phyloP scores from a whole-genome alignment of 805 yeast species.

The Candida krabiensis region DNA sequence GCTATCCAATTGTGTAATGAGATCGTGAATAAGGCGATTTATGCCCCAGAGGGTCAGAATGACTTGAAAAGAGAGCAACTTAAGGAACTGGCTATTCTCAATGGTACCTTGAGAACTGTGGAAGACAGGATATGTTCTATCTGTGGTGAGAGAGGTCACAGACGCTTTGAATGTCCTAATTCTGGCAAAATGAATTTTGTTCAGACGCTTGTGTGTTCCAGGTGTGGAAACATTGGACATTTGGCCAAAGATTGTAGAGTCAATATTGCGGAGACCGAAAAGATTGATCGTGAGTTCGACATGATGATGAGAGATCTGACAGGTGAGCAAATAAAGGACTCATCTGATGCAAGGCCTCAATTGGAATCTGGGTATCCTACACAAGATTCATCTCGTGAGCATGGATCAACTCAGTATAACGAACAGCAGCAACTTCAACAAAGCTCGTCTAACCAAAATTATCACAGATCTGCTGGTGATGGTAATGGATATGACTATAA shows the following conservation, averaged over 20 bases:
- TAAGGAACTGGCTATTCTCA: conserved; percentile 86
- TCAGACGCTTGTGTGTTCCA: conserved; percentile 63
- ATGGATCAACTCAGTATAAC: too few species aligned
- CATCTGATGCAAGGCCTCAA: too few species aligned
- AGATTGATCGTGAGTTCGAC: conserved; percentile 49
- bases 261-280: conserved; percentile 22
- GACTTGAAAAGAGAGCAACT: conserved; percentile 88
- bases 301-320: conserved; percentile 51
- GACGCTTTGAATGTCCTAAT: conserved; percentile 63
- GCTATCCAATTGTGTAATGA: conserved; percentile 75
- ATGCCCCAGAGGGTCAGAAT: conserved; percentile 91
- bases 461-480: too few species aligned
- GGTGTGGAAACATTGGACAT: conserved; percentile 85
- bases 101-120: conserved; percentile 86
- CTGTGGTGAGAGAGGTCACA: conserved; percentile 70
- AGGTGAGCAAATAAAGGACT: conserved; percentile 25
- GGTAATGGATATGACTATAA: too few species aligned
- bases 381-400: too few species aligned
- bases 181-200: conserved; percentile 43
- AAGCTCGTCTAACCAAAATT: too few species aligned
- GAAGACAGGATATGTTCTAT: conserved; percentile 59
- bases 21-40: conserved; percentile 78
- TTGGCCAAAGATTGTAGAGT: conserved; percentile 81
- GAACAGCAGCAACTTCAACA: too few species aligned
- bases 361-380: too few species aligned